Percentiles rank a stretch among this genome's conserved stretches.
Evolutionary conservation across 163 green algal species (phyloP).

Genomic region (Dunaliella salina): DNA sequence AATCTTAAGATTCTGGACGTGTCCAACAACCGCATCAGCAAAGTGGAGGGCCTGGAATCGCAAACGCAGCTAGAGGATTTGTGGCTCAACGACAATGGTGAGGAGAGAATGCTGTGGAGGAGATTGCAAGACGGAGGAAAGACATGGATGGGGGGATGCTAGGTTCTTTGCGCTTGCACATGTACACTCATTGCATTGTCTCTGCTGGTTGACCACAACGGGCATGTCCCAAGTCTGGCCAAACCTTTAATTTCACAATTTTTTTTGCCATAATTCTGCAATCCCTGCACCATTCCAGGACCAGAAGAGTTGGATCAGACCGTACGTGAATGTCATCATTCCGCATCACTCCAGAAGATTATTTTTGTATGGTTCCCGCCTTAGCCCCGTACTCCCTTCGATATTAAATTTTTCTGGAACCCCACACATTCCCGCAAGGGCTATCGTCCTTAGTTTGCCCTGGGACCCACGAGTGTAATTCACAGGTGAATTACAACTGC

Average conservation of each 20-base stretch:
- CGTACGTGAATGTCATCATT: no score
- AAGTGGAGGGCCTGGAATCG: slow-evolving; percentile 44
- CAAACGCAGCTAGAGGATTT: slow-evolving; percentile 67
- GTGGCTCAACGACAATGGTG: slow-evolving; percentile 87
- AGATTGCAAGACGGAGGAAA: neutral
- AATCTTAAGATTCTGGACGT: slow-evolving; percentile 69
- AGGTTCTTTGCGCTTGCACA: neutral
- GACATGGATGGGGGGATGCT: neutral
- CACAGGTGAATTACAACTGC: no score
- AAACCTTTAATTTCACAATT: neutral
- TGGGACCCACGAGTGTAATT: no score
- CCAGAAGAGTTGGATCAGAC: neutral
- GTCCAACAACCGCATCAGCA: slow-evolving; percentile 58
- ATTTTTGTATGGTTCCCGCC: no score
- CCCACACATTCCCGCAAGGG: no score
- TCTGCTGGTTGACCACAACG: neutral
- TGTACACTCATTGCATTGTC: neutral
- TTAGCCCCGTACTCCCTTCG: no score
- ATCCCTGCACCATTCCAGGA: no score
- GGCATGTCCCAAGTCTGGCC: neutral
- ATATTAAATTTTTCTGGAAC: no score
- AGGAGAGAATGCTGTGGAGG: neutral
- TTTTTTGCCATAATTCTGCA: neutral
- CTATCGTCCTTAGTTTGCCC: no score
- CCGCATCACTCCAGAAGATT: no score